Base-by-base conservation (phyloP, 148 eudicot genomes). In the Spergularia bocconei region DNA sequence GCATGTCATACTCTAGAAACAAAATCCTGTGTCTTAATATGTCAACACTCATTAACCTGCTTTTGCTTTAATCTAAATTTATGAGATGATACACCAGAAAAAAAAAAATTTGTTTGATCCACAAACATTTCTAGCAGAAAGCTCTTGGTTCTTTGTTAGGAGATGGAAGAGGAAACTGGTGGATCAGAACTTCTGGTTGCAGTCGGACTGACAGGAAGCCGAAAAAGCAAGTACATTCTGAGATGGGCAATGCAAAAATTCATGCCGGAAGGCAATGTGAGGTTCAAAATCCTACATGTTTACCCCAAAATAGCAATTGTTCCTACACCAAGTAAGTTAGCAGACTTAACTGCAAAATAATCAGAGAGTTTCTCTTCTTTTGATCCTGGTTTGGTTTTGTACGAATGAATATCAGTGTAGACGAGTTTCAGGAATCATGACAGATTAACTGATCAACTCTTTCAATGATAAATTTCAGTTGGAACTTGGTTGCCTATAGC, bases 291-390 rank as follows among this genome's bases (percentile, higher is more conserved):
- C 78, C 56, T 92, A n/a, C 85, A 89, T 74, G 89, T 94, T 54
- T 90, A 86, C 61, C 96, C 97, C 4, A 78, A 68, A 71, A 86
- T 94, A 51, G 81, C 85, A n/a, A 11, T 79, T 8, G 87, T 94
- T 38, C 98, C 98, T 19, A 90, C 96, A 62, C 91, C 97, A 36
- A 84, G 98, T 94, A 81, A 86, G 93, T 83, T 55, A n/a, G n/a
- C 20, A 4, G 20, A 50, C 36, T 69, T 25, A 25, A 20, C 2
- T 21, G 56, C 71, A 17, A 48, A 48, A 6, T 20, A 39, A 17
- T 3, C 20, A 4, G 5, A 16, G 9, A 19, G 1, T 48, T 9
- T 25, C 7, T 23, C 57, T 23, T 7, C 17, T 13, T n/a, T 23
- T 29, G 1, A 21, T 47, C 16, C 20, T 47, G 70, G 53, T 53